phyloP scores from a whole-genome alignment of 768 basidiomycete genomes.

The Coprinopsis marcescibilis region DNA sequence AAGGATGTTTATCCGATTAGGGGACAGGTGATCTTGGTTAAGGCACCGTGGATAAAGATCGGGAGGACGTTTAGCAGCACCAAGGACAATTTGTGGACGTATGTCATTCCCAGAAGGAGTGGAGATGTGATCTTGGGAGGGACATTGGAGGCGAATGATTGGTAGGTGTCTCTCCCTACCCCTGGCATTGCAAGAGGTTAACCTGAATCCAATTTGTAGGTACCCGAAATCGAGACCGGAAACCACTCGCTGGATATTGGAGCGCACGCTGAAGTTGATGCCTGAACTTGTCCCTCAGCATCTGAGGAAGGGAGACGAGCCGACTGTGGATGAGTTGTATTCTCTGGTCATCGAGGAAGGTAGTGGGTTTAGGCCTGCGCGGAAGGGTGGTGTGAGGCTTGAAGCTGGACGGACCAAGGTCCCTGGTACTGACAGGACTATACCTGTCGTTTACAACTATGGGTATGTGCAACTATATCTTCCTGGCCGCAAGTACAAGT shows the following conservation, averaged over 20 bases:
- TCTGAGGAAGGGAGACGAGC: slow-evolving; percentile 36
- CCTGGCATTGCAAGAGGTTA: background rate
- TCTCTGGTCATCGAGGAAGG: slow-evolving; percentile 43
- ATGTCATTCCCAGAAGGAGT: slow-evolving; percentile 58
- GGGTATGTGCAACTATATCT: slow-evolving; percentile 39
- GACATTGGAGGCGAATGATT: slow-evolving; percentile 55
- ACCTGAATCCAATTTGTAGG: slow-evolving; percentile 35
- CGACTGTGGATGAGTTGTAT: slow-evolving; percentile 42
- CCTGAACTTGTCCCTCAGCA: slow-evolving; percentile 55
- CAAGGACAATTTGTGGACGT: slow-evolving; percentile 39
- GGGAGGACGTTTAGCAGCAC: slow-evolving; percentile 46
- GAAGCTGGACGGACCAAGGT: slow-evolving; percentile 36
- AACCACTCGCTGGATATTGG: slow-evolving; percentile 57
- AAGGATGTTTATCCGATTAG: slow-evolving; percentile 66
- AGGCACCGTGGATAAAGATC: slow-evolving; percentile 60
- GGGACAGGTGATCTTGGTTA: slow-evolving; percentile 76
- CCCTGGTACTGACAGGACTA: slow-evolving; percentile 17
- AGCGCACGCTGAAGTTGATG: slow-evolving; percentile 43
- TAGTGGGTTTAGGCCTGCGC: slow-evolving; percentile 45
- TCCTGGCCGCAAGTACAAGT: background rate
- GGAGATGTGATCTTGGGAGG: slow-evolving; percentile 66
- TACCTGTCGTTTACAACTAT: slow-evolving; percentile 59
- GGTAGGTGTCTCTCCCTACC: slow-evolving; percentile 32
- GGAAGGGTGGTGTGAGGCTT: slow-evolving; percentile 54
- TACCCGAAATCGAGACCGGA: slow-evolving; percentile 58